Evolutionary conservation across 441 rosid species (phyloP).

Genomic region (Capsella rubella): DNA sequence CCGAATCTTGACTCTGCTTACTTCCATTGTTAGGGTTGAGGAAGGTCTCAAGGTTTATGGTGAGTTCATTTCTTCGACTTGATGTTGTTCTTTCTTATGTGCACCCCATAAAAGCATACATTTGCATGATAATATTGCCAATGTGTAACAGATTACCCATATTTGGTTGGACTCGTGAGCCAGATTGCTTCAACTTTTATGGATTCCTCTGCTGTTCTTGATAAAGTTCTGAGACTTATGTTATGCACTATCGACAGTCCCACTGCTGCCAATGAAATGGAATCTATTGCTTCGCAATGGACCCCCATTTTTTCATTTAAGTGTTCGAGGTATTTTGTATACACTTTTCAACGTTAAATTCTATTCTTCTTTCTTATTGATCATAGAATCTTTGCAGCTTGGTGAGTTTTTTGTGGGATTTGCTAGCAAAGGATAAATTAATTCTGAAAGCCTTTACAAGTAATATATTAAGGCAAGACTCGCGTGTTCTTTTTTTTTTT

Average conservation of each 20-base stretch:
- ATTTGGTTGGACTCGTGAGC: constrained; percentile 58
- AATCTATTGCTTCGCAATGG: constrained; percentile 66
- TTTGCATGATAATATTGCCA: constrained; percentile 22
- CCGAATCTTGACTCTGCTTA: constrained; percentile 61
- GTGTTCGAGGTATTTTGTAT: constrained; percentile 61
- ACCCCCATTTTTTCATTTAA: constrained; percentile 66
- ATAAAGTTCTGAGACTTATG: constrained; percentile 71
- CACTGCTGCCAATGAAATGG: constrained; percentile 43
- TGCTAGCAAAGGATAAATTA: constrained; percentile 57
- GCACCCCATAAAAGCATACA: constrained; percentile 19
- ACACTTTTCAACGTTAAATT: not conserved
- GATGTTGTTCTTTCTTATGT: constrained; percentile 27
- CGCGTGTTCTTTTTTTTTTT: not conserved
- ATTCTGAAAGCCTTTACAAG: constrained; percentile 56
- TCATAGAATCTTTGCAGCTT: constrained; percentile 52
- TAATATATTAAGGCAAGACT: constrained; percentile 63
- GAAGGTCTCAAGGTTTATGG: constrained; percentile 61
- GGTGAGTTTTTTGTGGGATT: constrained; percentile 63
- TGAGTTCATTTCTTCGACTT: constrained; percentile 47
- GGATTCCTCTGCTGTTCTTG: constrained; percentile 55
- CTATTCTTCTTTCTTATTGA: constrained; percentile 4
- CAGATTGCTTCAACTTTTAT: constrained; percentile 54
- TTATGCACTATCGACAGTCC: constrained; percentile 61
- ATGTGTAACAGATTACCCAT: constrained; percentile 64
- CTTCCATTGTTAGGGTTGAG: constrained; percentile 56